Base-by-base conservation (phyloP, 2,329 filamentous ascomycete genomes). In the Colletotrichum somersetense region DNA sequence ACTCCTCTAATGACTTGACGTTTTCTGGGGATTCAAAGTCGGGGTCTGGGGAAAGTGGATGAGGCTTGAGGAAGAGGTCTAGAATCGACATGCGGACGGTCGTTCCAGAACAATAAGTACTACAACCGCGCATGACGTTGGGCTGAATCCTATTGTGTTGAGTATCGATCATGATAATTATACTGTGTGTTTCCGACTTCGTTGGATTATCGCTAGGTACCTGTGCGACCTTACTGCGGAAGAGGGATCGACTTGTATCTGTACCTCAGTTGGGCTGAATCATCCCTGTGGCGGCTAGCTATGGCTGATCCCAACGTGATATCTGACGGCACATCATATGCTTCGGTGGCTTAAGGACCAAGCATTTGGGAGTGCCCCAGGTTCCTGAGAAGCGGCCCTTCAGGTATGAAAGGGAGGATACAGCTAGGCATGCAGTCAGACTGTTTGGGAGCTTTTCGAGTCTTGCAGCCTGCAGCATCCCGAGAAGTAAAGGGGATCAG, bases 401-500 rank as follows among this genome's bases (percentile, higher is more conserved):
- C 18, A 30, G 62, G 52, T 33, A 46, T 30, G 42, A 18, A 33
- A 48, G 38, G 26, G 44, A 42, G 35, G 2, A 38, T 38, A 38
- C 35, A 10, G 8, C 8, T 11, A 38, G 46, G 38, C 23, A 35
- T 44, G 38, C 58, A 33, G 38, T 46, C 52, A 30, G 40, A 14
- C 18, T 59, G 7, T 55, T 68, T 53, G 35, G 23, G 11, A 14
- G 16, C 48, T 14, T 38, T 58, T 35, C 33, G n/a, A 42, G 58
- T 38, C 50, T 61, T 38, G 38, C 52, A 58, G 30, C 16, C 46
- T 62, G 70, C 61, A 61, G 33, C 48, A 65, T 70, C 33, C 70
- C 61, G 70, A 52, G 26, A 69, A 70, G 66, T 46, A 61, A 61
- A 61, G 69, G 18, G 10, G 66, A 70, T 69, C 59, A 69, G 66